phyloP scores from a whole-genome alignment of 306 rosid species.

The Prunus kanzakura region DNA sequence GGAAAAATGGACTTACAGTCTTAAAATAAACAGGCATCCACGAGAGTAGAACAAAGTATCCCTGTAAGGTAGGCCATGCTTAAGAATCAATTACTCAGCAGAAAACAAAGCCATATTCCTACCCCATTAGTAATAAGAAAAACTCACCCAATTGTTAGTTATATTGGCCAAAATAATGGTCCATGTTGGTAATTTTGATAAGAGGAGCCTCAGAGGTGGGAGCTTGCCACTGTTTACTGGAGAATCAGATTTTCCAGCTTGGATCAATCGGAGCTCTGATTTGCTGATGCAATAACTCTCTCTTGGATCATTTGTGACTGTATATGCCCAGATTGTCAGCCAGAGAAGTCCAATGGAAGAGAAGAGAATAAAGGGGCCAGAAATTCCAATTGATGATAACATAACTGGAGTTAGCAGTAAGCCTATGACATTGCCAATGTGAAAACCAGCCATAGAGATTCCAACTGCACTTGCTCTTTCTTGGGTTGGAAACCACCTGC shows the following conservation, averaged over 20 bases:
- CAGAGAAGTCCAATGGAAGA: slow-evolving; percentile 75
- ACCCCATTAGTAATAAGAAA: slow-evolving; percentile 6
- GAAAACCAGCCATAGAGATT: slow-evolving; percentile 94
- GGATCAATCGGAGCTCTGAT: slow-evolving; percentile 65
- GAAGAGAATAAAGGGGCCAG: slow-evolving; percentile 81
- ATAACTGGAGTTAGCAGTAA: slow-evolving; percentile 75
- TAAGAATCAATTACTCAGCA: slow-evolving; percentile 11
- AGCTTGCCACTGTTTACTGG: slow-evolving; percentile 24
- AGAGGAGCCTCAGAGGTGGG: slow-evolving; percentile 59
- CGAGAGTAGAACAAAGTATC: slow-evolving; percentile 95
- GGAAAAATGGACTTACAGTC: slow-evolving; percentile 55
- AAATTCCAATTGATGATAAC: slow-evolving; percentile 69
- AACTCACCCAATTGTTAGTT: slow-evolving; percentile 87
- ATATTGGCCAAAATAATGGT: slow-evolving; percentile 84
- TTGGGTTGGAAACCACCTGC: slow-evolving; percentile 87
- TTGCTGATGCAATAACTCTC: slow-evolving; percentile 51
- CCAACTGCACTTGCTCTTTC: slow-evolving; percentile 96
- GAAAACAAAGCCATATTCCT: neutral
- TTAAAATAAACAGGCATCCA: slow-evolving; percentile 99
- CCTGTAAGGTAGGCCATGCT: slow-evolving; percentile 46
- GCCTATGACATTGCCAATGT: slow-evolving; percentile 86
- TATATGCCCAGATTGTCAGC: slow-evolving; percentile 54
- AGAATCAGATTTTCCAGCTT: slow-evolving; percentile 62
- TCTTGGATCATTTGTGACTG: slow-evolving; percentile 65
- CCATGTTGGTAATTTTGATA: slow-evolving; percentile 86